Base-by-base conservation (phyloP, 257 asterid genomes). In the Misopates orontium region DNA sequence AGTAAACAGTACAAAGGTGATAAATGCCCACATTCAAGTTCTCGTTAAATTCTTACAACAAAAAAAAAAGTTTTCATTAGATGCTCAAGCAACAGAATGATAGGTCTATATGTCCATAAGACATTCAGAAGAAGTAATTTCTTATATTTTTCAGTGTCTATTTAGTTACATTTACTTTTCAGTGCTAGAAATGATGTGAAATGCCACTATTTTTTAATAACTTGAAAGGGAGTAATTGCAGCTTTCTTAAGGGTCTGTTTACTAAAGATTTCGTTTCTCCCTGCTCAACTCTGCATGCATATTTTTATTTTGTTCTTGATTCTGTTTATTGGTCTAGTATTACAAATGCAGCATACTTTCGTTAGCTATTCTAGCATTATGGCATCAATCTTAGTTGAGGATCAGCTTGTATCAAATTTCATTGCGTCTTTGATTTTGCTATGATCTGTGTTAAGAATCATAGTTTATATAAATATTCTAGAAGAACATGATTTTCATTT, bases 301-400 rank as follows among this genome's bases (percentile, higher is more conserved):
- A 9, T 60, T 12, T 66, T 20, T n/a, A 17, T 18, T n/a, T 41
- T 16, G 4, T 42, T 14, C 51, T 24, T 16, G 39, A 47, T 14
- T 11, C 20, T 45, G 36, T 28, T 28, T 28, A 28, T 44, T 12
- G 4, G 42, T 3, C 62, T 56, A 31, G 15, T 56, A 58, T 41
- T 19, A 32, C 24, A 68, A 32, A n/a, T 55, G 15, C 18, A 36
- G 23, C 42, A 19, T 0, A 40, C 25, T 54, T 44, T 16, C 44
- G 8, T 50, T 25, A 47, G 42, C 47, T 45, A 14, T 41, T 58
- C 44, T 53, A 7, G 57, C 7, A 44, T 23, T 53, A 51, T 73
- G 45, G 39, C 17, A 25, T 56, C 8, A 32, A 62, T 22, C 71
- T 24, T 57, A 68, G 69, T 57, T 54, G 58, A 17, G 3, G 25